Evolutionary conservation across 495 filamentous ascomycete genomes (phyloP).

Genomic region (Cetradonia linearis): DNA sequence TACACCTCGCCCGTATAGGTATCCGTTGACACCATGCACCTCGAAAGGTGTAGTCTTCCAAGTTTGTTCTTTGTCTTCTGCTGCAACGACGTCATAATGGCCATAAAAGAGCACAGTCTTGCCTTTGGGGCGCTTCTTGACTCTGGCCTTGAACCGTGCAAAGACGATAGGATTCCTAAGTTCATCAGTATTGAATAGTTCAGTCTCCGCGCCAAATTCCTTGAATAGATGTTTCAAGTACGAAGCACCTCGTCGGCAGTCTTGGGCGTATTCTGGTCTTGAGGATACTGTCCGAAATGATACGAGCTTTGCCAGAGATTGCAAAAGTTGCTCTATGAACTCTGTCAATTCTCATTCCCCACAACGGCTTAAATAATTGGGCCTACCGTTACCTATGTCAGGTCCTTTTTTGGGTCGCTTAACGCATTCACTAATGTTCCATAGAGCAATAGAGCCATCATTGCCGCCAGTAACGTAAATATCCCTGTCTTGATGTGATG

Average conservation of each 20-base stretch:
- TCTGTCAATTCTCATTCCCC: constrained; percentile 8
- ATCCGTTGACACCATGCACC: constrained; percentile 76
- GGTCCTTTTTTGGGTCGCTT: constrained; percentile 34
- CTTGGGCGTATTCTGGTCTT: constrained; percentile 67
- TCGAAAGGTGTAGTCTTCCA: constrained; percentile 85
- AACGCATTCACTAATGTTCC: constrained; percentile 60
- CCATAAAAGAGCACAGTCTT: constrained; percentile 95
- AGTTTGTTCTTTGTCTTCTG: constrained; percentile 61
- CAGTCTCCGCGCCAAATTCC: constrained; percentile 77
- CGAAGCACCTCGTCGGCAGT: constrained; percentile 85
- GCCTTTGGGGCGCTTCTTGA: constrained; percentile 41
- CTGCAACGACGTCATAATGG: constrained; percentile 97
- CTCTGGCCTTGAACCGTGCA: constrained; percentile 72
- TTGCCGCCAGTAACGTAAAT: constrained; percentile 93
- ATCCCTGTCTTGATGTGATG: constrained; percentile 52
- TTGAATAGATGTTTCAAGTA: constrained; percentile 84
- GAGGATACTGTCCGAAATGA: constrained; percentile 86
- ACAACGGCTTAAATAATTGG: not conserved
- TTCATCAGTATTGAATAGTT: constrained; percentile 65
- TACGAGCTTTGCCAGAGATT: constrained; percentile 71
- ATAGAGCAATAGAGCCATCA: constrained; percentile 77
- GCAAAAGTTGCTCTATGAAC: constrained; percentile 62
- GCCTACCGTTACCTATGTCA: constrained; percentile 50
- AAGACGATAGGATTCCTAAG: constrained; percentile 81
- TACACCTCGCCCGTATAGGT: constrained; percentile 91